Conservation (phyloP, 371 early-diverging fungal species). For the Polyrhizophydium stewartii region DNA sequence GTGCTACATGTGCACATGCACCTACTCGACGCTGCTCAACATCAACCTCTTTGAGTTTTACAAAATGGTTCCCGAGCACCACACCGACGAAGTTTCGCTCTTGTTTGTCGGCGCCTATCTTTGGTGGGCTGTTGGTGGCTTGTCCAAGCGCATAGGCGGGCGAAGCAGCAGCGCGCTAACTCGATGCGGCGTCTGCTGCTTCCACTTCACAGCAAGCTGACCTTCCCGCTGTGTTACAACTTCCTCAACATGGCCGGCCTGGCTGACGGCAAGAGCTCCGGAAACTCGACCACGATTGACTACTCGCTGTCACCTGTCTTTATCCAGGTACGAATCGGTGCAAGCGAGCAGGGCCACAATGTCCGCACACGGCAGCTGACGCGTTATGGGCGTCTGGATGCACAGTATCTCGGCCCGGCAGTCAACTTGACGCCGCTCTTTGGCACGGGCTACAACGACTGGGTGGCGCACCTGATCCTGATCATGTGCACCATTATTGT, state of each 20-base stretch:
- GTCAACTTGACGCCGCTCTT: slow-evolving; percentile 82
- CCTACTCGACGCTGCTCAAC: slow-evolving; percentile 84
- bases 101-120: slow-evolving; percentile 88
- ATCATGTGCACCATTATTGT: slow-evolving; percentile 68
- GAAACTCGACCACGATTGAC: neutral
- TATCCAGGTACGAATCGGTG: slow-evolving; percentile 22
- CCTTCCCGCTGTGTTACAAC: slow-evolving; percentile 90
- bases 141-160: neutral
- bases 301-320: slow-evolving; percentile 28
- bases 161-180: neutral
- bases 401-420: slow-evolving; percentile 45
- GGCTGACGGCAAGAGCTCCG: slow-evolving; percentile 23
- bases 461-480: slow-evolving; percentile 80
- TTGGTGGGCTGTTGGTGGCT: slow-evolving; percentile 37
- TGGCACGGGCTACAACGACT: slow-evolving; percentile 81
- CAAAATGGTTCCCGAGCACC: slow-evolving; percentile 81
- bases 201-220: slow-evolving; percentile 31
- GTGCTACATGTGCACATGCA: slow-evolving; percentile 87
- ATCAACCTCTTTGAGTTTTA: slow-evolving; percentile 81
- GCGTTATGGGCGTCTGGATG: neutral
- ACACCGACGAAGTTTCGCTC: slow-evolving; percentile 83
- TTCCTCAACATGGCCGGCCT: slow-evolving; percentile 71
- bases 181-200: neutral
- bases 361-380: too few relatives aligned
- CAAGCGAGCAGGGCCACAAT: neutral